A percentile compares a stretch with the other conserved stretches of the same genome.
phyloP scores from a whole-genome alignment of 805 yeast species.

The Metahyphopichia silvanorum region DNA sequence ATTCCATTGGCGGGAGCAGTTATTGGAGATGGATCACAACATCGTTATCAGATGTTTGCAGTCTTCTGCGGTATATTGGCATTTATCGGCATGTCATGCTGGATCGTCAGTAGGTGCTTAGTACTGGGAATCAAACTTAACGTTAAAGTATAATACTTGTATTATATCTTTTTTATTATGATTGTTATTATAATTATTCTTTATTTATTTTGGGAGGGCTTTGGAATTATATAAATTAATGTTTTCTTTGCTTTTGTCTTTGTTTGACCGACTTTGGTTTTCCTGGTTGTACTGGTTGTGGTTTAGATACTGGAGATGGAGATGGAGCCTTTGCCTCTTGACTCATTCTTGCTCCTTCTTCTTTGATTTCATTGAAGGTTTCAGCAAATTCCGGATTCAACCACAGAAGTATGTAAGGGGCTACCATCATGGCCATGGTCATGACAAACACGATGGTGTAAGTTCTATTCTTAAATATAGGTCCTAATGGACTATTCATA shows the following conservation, averaged over 20 bases:
- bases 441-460: conserved; percentile 32
- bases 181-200: no score
- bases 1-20: conserved; percentile 35
- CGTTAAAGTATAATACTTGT: conserved; percentile 18
- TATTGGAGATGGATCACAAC: conserved; percentile 27
- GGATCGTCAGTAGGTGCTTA: conserved; percentile 27
- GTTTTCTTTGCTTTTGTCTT: neutral
- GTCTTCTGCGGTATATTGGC: conserved; percentile 30
- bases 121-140: conserved; percentile 26
- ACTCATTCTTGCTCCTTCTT: conserved; percentile 5
- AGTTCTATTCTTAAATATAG: conserved; percentile 32
- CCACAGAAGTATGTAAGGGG: conserved; percentile 28
- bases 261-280: conserved; percentile 1
- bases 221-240: no score
- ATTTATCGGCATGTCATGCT: conserved; percentile 20
- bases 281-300: neutral
- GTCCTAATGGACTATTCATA: conserved; percentile 39
- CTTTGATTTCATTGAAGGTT: conserved; percentile 19
- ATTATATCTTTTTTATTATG: no score
- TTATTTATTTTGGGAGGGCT: no score
- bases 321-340: neutral
- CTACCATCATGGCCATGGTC: conserved; percentile 23
- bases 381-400: conserved; percentile 38
- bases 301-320: neutral
- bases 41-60: conserved; percentile 28